These are phyloP conservation scores for Salisapilia sapeloensis DNA, from an alignment of 352 stramenopile species.

Conservation along the genomic window DNA sequence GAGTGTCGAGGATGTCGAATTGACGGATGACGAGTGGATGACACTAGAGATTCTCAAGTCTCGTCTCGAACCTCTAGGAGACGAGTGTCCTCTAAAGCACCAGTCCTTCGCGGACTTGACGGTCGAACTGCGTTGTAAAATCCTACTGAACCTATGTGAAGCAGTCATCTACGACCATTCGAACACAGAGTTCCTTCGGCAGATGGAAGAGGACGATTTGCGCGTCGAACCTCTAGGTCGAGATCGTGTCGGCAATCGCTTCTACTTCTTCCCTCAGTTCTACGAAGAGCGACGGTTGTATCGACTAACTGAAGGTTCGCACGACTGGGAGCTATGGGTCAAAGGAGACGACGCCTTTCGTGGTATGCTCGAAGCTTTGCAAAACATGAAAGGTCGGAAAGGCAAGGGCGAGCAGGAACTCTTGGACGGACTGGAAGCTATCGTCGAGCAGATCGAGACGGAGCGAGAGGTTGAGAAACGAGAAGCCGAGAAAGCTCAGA, in stretches of 20 bases:
- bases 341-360: conserved; percentile 54
- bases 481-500: conserved; percentile 55
- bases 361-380: conserved; percentile 34
- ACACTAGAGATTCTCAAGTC: conserved; percentile 43
- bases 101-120: conserved; percentile 57
- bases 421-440: conserved; percentile 59
- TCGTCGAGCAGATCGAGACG: conserved; percentile 62
- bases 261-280: conserved; percentile 78
- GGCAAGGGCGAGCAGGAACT: conserved; percentile 55
- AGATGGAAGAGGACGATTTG: conserved; percentile 79
- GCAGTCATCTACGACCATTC: conserved; percentile 55
- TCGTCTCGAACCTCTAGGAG: conserved; percentile 25
- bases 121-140: conserved; percentile 55
- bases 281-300: conserved; percentile 74
- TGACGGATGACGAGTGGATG: conserved; percentile 65
- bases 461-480: conserved; percentile 26
- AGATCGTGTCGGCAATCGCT: conserved; percentile 56
- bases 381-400: conserved; percentile 40
- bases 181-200: conserved; percentile 68
- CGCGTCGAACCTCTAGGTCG: conserved; percentile 53
- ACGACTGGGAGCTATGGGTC: conserved; percentile 55
- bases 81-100: conserved; percentile 41
- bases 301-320: conserved; percentile 20
- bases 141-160: conserved; percentile 70
- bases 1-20: conserved; percentile 53